A percentile compares a stretch with the other conserved stretches of the same genome.
phyloP scores from a whole-genome alignment of 306 rosid genomes.

The Luffa acutangula region DNA sequence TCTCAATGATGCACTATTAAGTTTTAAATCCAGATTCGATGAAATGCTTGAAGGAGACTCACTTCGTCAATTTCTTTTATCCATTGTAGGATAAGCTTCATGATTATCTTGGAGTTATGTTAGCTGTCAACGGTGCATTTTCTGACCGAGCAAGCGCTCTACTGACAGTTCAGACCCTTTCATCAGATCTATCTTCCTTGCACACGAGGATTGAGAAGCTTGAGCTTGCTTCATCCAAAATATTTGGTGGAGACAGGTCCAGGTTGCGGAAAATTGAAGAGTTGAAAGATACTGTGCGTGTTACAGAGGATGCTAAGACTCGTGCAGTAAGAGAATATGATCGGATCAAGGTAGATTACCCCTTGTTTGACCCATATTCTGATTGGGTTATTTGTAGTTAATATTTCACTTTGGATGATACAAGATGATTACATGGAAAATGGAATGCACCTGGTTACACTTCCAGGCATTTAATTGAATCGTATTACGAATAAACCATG shows the following conservation, averaged over 20 bases:
- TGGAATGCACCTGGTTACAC: background rate
- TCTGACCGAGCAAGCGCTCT: constrained; percentile 80
- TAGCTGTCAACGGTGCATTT: constrained; percentile 81
- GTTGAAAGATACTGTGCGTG: constrained; percentile 68
- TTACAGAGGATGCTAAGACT: constrained; percentile 76
- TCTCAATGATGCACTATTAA: background rate
- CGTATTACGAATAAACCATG: background rate
- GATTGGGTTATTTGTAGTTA: background rate
- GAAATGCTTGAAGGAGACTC: background rate
- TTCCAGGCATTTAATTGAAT: background rate
- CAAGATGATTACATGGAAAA: background rate
- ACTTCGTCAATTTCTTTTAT: background rate
- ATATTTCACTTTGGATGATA: background rate
- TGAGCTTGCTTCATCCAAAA: constrained; percentile 77
- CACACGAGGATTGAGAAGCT: constrained; percentile 78
- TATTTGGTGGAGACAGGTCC: constrained; percentile 83
- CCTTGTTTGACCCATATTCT: background rate
- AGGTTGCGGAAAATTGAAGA: constrained; percentile 71
- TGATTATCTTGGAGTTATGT: constrained; percentile 87
- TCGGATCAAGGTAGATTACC: constrained; percentile 63
- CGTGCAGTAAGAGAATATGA: constrained; percentile 77
- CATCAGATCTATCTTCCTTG: constrained; percentile 66
- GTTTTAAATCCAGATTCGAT: background rate
- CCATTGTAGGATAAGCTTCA: constrained; percentile 74
- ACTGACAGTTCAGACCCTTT: constrained; percentile 83